phyloP scores from a whole-genome alignment of 2,329 filamentous ascomycete species.

The Ceratocystis ficicola region DNA sequence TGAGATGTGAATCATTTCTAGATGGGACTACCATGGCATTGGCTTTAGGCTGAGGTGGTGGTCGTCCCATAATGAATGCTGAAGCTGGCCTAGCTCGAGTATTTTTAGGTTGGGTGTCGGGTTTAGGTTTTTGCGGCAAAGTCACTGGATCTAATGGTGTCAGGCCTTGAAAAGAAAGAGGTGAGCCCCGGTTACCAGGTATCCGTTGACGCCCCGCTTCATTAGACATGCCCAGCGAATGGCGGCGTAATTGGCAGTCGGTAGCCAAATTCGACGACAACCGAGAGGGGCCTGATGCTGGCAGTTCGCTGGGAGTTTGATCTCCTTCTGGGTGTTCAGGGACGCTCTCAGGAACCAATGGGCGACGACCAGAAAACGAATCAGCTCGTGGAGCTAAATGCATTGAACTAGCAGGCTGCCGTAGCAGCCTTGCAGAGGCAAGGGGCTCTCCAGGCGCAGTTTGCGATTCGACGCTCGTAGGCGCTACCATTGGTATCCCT shows the following conservation, averaged over 20 bases:
- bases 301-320: neutral
- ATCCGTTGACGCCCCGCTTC: neutral
- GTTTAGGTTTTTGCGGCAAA: neutral
- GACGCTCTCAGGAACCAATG: conserved; percentile 3
- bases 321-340: neutral
- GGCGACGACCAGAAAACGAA: neutral
- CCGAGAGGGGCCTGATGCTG: too few species aligned
- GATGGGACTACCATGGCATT: neutral
- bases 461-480: neutral
- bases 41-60: neutral
- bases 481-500: neutral
- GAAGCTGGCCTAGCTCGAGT: neutral
- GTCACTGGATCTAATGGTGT: neutral
- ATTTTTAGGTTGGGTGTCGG: neutral
- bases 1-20: neutral
- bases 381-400: neutral
- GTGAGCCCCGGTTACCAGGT: neutral
- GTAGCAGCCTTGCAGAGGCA: neutral
- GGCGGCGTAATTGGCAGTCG: neutral
- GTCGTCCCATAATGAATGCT: neutral
- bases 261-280: neutral
- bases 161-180: neutral
- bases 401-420: neutral
- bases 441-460: neutral
- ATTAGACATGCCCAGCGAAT: neutral